Evolutionary conservation across 768 basidiomycete species (phyloP), one percentile per base, ranked within the genome.

Genomic region (Boletus tylopilopsis): DNA sequence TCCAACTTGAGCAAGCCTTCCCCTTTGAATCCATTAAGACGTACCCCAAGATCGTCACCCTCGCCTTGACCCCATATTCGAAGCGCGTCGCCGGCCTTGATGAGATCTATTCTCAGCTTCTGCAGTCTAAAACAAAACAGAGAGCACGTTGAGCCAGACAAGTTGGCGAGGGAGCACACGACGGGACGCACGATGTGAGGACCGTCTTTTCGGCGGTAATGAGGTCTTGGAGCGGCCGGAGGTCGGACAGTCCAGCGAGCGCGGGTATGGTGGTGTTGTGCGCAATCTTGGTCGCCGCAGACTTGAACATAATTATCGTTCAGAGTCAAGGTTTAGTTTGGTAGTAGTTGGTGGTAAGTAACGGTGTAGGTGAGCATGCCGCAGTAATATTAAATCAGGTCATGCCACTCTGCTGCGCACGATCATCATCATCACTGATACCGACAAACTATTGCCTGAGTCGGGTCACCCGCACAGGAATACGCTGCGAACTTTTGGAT

Each of bases 121-220:
- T 84, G 85, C 35, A 88, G 55, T 27, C 85, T 88, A 34, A 39
- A 29, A 40, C 19, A 0, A 37, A 30, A 23, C 16, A 34, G n/a
- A 13, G 30, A 16, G 10, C 5, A 13, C 5, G 35, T 35, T 39
- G 33, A 39, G 18, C 0, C 6, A n/a, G 13, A 19, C 22, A 15
- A 6, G 38, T 11, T 9, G 12, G 32, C 23, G 16, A 21, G 24
- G 18, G 25, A 37, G 30, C 24, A 45, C 33, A 25, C 46, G 47
- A 23, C 13, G 11, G 13, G 40, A 74, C 84, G 59, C 58, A 92
- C 90, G 87, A 79, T 41, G 75, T 70, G 25, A 94, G 73, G 8
- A 94, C 83, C 7, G 78, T 71, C 71, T 97, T 97, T 70, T 96
- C 93, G 1, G 88, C 80, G 2, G 82, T 85, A 48, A 97, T 97